phyloP scores from a whole-genome alignment of 2,329 filamentous ascomycete species.

The Trichoderma polysporum region DNA sequence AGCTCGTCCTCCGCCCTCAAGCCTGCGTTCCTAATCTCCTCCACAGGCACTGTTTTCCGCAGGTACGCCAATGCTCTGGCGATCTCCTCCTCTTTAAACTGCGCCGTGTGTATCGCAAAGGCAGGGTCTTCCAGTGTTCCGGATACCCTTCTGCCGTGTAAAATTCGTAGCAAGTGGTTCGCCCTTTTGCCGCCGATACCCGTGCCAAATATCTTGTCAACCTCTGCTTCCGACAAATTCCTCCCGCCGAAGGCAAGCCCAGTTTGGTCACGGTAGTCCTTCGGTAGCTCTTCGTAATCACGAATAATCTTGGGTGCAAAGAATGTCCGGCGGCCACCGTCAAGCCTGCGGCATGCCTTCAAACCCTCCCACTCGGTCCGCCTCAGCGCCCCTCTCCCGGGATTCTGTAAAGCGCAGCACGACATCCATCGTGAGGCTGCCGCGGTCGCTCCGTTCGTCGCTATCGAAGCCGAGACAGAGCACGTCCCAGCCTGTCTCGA shows the following conservation, averaged over 20 bases:
- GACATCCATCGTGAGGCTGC: constrained; percentile 25
- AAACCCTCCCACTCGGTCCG: constrained; percentile 8
- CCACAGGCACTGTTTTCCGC: constrained; percentile 53
- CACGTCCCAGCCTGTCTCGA: constrained; percentile 5
- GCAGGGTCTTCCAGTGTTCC: constrained; percentile 62
- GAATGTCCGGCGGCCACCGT: constrained; percentile 33
- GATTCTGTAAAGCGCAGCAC: background rate
- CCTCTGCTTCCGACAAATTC: constrained; percentile 51
- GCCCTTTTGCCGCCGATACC: constrained; percentile 45
- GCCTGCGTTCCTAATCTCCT: constrained; percentile 61
- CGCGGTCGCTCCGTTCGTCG: constrained; percentile 20
- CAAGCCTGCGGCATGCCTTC: constrained; percentile 20
- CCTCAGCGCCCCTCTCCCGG: background rate
- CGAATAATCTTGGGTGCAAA: constrained; percentile 43
- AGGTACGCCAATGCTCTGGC: constrained; percentile 54
- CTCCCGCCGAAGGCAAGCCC: constrained; percentile 54
- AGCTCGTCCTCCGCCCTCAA: constrained; percentile 64
- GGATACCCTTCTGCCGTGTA: constrained; percentile 63
- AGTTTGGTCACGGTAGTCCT: constrained; percentile 53
- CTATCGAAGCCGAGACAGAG: constrained; percentile 11
- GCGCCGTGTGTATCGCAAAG: constrained; percentile 47
- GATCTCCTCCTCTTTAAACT: constrained; percentile 44
- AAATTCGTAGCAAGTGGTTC: constrained; percentile 55
- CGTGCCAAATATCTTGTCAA: constrained; percentile 50
- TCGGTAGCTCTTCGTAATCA: constrained; percentile 59